Base-by-base conservation (phyloP, 495 filamentous ascomycete genomes). In the Neurospora sublineolata region DNA sequence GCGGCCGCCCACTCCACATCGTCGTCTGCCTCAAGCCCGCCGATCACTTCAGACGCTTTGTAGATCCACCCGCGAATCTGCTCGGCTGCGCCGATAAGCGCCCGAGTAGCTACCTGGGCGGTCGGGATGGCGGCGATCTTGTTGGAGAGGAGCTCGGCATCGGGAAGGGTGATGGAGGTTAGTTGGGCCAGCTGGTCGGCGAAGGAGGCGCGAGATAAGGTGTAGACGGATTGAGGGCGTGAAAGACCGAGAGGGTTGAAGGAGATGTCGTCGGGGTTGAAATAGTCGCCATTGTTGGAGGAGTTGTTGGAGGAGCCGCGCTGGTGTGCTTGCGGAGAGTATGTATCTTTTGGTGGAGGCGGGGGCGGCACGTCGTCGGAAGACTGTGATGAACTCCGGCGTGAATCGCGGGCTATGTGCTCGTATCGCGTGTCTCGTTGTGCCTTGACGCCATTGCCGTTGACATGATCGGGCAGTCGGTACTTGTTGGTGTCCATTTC, bases 1-100 rank as follows among this genome's bases (percentile, higher is more conserved):
- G 93, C 94, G 16, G 94, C 94, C 16, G 95, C 94, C 95, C 95
- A 99, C 77, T 97, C 94, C 27, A 97, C 92, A 75, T 99, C 94
- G 80, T 99, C 95, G 73, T 97, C 94, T 16, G 93, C 90, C 79
- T 97, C 92, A 30, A 98, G 81, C 0, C 93, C 92, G 70, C 84
- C 87, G 36, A 99, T 86, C 11, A 97, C 93, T 72, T 95, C 92
- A 0, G 88, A 90, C 1, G 95, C 94, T 78, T 97, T 97, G 73
- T 87, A 86, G 72, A 97, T 94, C 95, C 95, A 98, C 70, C 89
- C 89, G 64, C 90, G 88, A 68, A 99, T 98, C 80, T 97, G 93
- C 69, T 94, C 91, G 30, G 94, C 93, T 11, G 94, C 91, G 68
- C 88, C 88, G 72, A 90, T 89, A 70, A 99, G 83, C 0, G 92